phyloP scores from a whole-genome alignment of 1,284 basidiomycete species.

The Crucibulum parvulum region DNA sequence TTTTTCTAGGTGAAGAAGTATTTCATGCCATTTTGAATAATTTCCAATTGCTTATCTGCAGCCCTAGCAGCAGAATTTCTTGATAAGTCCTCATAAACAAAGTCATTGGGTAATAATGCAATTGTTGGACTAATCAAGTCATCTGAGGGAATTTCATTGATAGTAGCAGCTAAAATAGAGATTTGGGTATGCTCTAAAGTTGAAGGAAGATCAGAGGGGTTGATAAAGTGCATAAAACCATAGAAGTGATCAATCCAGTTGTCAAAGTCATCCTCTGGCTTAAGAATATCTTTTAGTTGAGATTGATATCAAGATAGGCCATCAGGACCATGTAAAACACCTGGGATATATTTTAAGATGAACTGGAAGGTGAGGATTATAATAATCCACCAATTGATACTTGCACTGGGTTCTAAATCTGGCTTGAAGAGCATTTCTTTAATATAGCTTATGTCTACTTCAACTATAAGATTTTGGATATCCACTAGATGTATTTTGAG shows the following conservation, averaged over 20 bases:
- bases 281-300: constrained; percentile 11
- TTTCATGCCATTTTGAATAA: constrained; percentile 17
- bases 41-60: constrained; percentile 11
- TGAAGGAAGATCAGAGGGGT: constrained; percentile 6
- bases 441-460: constrained; percentile 41
- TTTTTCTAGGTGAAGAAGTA: constrained; percentile 11
- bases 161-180: neutral
- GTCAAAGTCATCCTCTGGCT: constrained; percentile 28
- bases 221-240: constrained; percentile 19
- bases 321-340: constrained; percentile 38
- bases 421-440: constrained; percentile 27
- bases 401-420: constrained; percentile 34
- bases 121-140: too few relatives aligned
- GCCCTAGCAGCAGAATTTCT: neutral
- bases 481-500: constrained; percentile 25
- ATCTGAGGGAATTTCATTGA: too few relatives aligned
- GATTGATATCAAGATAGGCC: constrained; percentile 30
- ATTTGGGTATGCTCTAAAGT: neutral
- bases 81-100: neutral
- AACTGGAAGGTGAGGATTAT: constrained; percentile 42
- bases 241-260: constrained; percentile 38
- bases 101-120: too few relatives aligned
- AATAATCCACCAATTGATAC: constrained; percentile 47
- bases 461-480: constrained; percentile 32
- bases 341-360: too few relatives aligned